Conservation (phyloP, 768 basidiomycete genomes). For the Glaciozyma martinii region DNA sequence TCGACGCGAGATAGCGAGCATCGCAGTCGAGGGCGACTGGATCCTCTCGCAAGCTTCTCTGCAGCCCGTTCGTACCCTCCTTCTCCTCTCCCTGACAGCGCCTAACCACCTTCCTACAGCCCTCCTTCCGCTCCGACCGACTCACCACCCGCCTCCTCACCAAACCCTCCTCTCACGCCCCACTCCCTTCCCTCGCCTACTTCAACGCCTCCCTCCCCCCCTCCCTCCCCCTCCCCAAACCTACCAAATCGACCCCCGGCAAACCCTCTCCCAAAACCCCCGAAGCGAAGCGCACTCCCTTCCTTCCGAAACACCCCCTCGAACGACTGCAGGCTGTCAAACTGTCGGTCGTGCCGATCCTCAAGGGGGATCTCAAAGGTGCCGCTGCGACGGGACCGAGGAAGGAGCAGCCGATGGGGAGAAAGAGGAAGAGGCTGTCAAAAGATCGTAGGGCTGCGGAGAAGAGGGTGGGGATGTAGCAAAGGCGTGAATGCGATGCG, state of each 20-base stretch:
- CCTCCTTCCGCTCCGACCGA: neutral
- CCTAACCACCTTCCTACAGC: neutral
- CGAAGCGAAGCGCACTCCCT: neutral
- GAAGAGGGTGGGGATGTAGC: neutral
- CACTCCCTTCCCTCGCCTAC: slow-evolving; percentile 29
- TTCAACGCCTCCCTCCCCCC: slow-evolving; percentile 18
- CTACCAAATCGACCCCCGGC: neutral
- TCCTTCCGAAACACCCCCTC: neutral
- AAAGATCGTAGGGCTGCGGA: neutral
- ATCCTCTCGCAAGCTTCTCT: neutral
- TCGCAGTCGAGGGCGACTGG: no score
- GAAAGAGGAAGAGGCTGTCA: neutral
- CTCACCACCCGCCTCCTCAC: slow-evolving; percentile 34
- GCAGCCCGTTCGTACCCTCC: slow-evolving; percentile 21
- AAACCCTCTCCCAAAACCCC: neutral
- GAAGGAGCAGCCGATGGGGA: neutral
- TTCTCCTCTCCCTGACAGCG: neutral
- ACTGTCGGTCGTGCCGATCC: neutral
- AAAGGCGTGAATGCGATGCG: no score
- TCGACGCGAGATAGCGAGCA: no score
- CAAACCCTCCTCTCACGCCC: slow-evolving; percentile 18
- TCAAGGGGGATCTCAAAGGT: neutral
- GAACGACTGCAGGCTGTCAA: neutral
- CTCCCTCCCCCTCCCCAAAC: neutral
- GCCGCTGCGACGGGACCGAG: neutral